Percentiles rank a stretch among this genome's conserved stretches.
phyloP scores from a whole-genome alignment of 2,329 filamentous ascomycete genomes.

The Raffaelea ambrosiae region DNA sequence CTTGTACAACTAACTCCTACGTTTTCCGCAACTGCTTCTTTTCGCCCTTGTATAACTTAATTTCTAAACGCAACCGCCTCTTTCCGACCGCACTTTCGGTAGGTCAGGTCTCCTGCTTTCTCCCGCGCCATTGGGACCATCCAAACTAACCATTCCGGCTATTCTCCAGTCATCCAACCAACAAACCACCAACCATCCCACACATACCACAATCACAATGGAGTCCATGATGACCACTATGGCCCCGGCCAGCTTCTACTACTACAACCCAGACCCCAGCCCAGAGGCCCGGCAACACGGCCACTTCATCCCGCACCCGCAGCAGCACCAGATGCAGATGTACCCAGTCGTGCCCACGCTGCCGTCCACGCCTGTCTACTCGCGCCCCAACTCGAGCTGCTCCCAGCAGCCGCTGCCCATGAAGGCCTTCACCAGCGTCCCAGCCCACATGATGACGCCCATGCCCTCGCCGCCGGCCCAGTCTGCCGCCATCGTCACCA shows the following conservation, averaged over 20 bases:
- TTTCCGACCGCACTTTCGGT: constrained; percentile 2
- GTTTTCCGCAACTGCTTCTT: constrained; percentile 6
- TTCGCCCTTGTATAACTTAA: constrained; percentile 17
- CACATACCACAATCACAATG: constrained; percentile 40
- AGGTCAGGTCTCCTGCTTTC: too few relatives aligned
- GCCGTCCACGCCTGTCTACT: constrained; percentile 56
- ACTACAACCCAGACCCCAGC: constrained; percentile 72
- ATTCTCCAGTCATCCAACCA: too few relatives aligned
- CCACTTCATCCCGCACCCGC: constrained; percentile 59
- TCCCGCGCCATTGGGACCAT: too few relatives aligned
- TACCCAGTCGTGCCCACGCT: constrained; percentile 49
- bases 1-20: constrained; percentile 17
- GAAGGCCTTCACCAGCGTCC: constrained; percentile 43
- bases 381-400: constrained; percentile 55
- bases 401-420: constrained; percentile 43
- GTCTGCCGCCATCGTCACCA: constrained; percentile 22
- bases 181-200: not conserved
- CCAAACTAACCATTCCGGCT: too few relatives aligned
- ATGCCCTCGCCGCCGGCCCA: constrained; percentile 23
- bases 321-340: constrained; percentile 36
- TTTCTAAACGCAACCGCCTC: constrained; percentile 15
- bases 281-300: constrained; percentile 66
- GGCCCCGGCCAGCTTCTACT: constrained; percentile 73
- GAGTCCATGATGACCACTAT: constrained; percentile 55
- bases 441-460: constrained; percentile 4